Evolutionary conservation across 148 eudicot genomes (phyloP).

Genomic region (Salicornia ramosissima): DNA sequence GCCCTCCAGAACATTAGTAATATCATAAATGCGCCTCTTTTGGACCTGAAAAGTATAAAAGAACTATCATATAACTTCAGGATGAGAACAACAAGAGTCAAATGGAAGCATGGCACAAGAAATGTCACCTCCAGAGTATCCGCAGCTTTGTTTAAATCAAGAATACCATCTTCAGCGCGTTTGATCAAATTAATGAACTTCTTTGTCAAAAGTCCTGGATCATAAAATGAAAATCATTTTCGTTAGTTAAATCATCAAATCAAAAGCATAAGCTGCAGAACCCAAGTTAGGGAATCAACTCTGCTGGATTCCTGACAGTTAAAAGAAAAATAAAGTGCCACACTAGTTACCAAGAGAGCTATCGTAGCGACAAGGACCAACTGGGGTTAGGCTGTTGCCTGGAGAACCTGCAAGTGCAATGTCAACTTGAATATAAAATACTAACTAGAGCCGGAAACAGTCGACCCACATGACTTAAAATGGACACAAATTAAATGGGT

Average conservation of each 20-base stretch:
- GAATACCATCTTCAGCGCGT: conserved; percentile 94
- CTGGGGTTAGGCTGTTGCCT: conserved; percentile 64
- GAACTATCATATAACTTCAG: conserved; percentile 1
- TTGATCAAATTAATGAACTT: conserved; percentile 86
- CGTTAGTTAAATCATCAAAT: too few relatives aligned
- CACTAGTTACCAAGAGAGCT: conserved; percentile 71
- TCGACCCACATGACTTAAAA: too few relatives aligned
- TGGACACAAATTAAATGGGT: too few relatives aligned
- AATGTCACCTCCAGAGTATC: conserved; percentile 75
- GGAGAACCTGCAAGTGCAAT: conserved; percentile 74
- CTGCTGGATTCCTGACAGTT: background rate
- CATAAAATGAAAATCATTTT: too few relatives aligned
- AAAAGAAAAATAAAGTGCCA: conserved; percentile 2
- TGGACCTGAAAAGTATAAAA: conserved; percentile 61
- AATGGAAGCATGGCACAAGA: background rate
- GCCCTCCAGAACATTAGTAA: conserved; percentile 97
- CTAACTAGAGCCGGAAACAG: background rate
- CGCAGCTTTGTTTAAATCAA: conserved; percentile 94
- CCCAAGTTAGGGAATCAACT: background rate
- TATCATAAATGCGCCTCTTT: conserved; percentile 97
- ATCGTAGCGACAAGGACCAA: conserved; percentile 91
- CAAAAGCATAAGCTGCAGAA: background rate
- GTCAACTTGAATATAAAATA: background rate
- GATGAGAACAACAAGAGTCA: background rate
- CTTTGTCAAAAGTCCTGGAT: conserved; percentile 79